These are phyloP conservation scores for Chenopodium quinoa DNA, from an alignment of 148 eudicot species.

Conservation along the genomic window DNA sequence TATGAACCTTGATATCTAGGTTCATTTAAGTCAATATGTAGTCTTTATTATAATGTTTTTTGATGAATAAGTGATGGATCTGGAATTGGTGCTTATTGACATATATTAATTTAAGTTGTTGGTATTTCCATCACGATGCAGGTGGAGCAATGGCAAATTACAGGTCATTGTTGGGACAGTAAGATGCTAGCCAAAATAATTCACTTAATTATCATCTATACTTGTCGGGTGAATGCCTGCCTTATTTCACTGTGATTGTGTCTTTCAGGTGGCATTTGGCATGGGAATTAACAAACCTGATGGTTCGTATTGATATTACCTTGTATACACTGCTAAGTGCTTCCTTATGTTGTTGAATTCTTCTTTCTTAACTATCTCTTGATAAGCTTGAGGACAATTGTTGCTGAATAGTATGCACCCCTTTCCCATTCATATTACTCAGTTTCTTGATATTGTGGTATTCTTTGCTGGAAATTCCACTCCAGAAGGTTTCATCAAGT, in stretches of 20 bases:
- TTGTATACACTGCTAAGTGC: neutral
- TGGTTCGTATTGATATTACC: slow-evolving; percentile 57
- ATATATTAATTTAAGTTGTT: neutral
- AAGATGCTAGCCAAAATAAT: slow-evolving; percentile 27
- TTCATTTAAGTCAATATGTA: neutral
- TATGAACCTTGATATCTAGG: neutral
- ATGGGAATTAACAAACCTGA: slow-evolving; percentile 99
- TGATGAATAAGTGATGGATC: neutral
- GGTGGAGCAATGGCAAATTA: slow-evolving; percentile 89
- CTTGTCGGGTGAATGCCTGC: slow-evolving; percentile 8
- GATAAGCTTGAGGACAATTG: neutral
- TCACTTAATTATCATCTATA: neutral
- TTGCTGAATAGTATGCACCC: neutral
- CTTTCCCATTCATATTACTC: neutral
- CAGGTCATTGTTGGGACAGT: slow-evolving; percentile 99
- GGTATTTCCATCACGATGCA: slow-evolving; percentile 32
- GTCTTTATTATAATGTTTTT: too few species aligned
- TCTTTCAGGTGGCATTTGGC: slow-evolving; percentile 91
- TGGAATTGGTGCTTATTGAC: slow-evolving; percentile 1
- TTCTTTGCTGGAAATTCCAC: neutral
- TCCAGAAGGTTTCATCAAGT: neutral
- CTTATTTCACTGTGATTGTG: slow-evolving; percentile 1
- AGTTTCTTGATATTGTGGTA: neutral
- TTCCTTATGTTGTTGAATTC: neutral
- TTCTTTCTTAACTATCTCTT: neutral